Evolutionary conservation across 1,139 yeast genomes (phyloP).

Genomic region (Yamadazyma sp.): DNA sequence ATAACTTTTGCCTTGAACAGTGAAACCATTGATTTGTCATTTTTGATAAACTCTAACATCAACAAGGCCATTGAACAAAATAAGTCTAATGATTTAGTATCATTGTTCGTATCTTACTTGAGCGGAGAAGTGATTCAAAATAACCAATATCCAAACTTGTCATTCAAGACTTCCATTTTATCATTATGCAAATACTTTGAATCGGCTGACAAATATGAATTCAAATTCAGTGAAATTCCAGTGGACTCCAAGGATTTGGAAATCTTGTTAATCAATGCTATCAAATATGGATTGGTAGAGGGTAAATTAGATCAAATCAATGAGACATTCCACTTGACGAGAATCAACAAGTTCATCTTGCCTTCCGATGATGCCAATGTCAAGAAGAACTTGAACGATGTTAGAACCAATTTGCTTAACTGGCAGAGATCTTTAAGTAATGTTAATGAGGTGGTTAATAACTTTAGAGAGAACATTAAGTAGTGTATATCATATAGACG

Average conservation of each 20-base stretch:
- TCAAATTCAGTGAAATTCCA: conserved; percentile 42
- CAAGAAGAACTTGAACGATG: conserved; percentile 34
- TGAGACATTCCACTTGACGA: conserved; percentile 42
- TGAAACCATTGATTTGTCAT: conserved; percentile 45
- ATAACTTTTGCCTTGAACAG: conserved; percentile 40
- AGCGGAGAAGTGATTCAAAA: conserved; percentile 33
- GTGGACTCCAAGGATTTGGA: conserved; percentile 40
- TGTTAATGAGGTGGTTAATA: conserved; percentile 44
- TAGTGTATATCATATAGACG: conserved; percentile 6
- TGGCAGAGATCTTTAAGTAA: conserved; percentile 45
- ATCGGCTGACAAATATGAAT: conserved; percentile 25
- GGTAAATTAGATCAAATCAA: conserved; percentile 50
- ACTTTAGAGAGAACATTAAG: conserved; percentile 45
- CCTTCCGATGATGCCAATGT: conserved; percentile 38
- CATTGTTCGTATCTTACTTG: conserved; percentile 33
- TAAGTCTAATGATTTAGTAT: conserved; percentile 24
- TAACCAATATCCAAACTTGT: conserved; percentile 25
- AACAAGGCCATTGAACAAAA: conserved; percentile 29
- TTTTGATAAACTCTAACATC: conserved; percentile 43
- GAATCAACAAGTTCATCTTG: conserved; percentile 43
- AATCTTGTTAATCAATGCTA: conserved; percentile 42
- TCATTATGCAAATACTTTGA: conserved; percentile 43
- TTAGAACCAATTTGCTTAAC: conserved; percentile 34
- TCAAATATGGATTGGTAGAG: conserved; percentile 45
- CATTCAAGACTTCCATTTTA: conserved; percentile 39